Conservation (phyloP, 768 basidiomycete genomes). For the Dioszegia hungarica region DNA sequence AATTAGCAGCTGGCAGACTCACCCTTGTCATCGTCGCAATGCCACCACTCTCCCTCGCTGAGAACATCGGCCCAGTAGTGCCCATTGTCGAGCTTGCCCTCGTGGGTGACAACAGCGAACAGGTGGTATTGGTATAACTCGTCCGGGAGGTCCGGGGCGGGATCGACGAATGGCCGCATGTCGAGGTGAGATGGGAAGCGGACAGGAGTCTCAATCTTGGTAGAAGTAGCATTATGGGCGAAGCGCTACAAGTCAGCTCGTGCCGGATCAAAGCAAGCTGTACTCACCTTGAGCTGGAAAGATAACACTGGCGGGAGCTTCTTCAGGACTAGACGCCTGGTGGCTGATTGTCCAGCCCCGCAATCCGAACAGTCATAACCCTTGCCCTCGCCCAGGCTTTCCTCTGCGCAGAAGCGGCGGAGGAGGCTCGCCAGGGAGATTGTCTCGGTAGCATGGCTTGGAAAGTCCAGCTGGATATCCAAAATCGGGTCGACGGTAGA, state of each 20-base stretch:
- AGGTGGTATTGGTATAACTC: constrained; percentile 83
- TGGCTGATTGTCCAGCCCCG: constrained; percentile 61
- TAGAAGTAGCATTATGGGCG: constrained; percentile 70
- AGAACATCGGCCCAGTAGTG: constrained; percentile 90
- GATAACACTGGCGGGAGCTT: constrained; percentile 83
- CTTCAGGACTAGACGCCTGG: constrained; percentile 76
- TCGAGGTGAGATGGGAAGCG: constrained; percentile 77
- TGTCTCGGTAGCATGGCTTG: constrained; percentile 52
- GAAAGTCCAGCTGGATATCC: constrained; percentile 64
- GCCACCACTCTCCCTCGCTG: constrained; percentile 70
- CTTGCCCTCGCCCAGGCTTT: constrained; percentile 68
- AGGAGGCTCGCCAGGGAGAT: constrained; percentile 72
- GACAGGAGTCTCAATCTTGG: constrained; percentile 78
- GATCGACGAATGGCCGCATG: constrained; percentile 70
- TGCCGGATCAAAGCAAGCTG: background rate
- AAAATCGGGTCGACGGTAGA: constrained; percentile 82
- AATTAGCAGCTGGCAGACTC: constrained; percentile 35
- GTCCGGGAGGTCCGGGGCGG: constrained; percentile 51
- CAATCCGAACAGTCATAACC: constrained; percentile 83
- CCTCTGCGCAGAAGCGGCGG: constrained; percentile 65
- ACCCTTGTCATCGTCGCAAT: constrained; percentile 89
- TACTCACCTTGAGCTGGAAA: constrained; percentile 84
- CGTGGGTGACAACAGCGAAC: constrained; percentile 88
- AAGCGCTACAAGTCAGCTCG: constrained; percentile 64
- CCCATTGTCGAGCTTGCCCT: constrained; percentile 88